Conservation (phyloP, 257 asterid genomes). For the Jacaranda copaia region DNA sequence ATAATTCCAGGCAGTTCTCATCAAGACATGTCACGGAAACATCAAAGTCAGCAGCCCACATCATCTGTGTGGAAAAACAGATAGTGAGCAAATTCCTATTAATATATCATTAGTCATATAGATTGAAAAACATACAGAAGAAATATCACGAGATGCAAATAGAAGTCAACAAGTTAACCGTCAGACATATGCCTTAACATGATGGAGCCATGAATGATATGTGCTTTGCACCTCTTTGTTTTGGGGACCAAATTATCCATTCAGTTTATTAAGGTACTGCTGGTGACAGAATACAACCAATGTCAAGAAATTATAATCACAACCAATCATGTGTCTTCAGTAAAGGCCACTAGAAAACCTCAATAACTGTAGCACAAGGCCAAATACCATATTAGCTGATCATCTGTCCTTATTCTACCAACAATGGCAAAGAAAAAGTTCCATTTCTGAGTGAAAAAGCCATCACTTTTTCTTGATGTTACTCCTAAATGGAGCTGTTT, state of each 20-base stretch:
- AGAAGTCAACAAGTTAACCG: constrained; percentile 18
- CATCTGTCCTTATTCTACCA: neutral
- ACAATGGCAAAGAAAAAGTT: neutral
- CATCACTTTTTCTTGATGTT: neutral
- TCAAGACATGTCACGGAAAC: constrained; percentile 66
- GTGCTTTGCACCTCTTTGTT: constrained; percentile 1
- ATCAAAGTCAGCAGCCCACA: constrained; percentile 99
- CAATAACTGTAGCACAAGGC: neutral
- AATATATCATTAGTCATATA: neutral
- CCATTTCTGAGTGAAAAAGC: neutral
- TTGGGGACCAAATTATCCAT: constrained; percentile 11
- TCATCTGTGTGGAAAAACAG: constrained; percentile 71
- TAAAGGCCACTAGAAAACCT: constrained; percentile 5
- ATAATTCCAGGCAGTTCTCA: constrained; percentile 74
- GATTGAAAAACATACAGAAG: neutral
- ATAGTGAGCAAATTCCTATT: constrained; percentile 24
- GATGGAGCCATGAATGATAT: neutral
- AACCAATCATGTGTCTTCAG: constrained; percentile 21
- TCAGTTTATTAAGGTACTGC: constrained; percentile 9
- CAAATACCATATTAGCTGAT: constrained; percentile 4
- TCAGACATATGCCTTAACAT: constrained; percentile 12
- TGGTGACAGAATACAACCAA: neutral
- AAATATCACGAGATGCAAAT: constrained; percentile 10
- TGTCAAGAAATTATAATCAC: neutral
- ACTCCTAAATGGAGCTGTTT: neutral